phyloP scores from a whole-genome alignment of 257 asterid species.

The Fraxinus anomala region DNA sequence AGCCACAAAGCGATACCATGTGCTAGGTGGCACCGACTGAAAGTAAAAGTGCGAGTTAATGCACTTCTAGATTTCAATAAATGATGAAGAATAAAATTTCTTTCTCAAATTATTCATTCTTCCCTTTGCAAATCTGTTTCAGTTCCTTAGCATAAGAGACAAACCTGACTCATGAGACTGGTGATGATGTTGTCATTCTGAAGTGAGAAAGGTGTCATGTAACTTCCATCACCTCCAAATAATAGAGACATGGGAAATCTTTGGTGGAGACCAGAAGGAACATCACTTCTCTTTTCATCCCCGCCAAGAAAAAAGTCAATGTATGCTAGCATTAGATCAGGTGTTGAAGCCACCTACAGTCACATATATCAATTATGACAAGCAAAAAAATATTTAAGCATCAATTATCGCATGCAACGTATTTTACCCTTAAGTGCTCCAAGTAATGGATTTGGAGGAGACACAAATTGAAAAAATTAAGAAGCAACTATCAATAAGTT shows the following conservation, averaged over 20 bases:
- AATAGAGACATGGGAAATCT: conserved; percentile 85
- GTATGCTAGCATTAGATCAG: conserved; percentile 94
- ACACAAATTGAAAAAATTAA: background rate
- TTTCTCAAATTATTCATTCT: conserved; percentile 9
- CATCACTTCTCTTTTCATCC: conserved; percentile 91
- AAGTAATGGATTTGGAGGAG: background rate
- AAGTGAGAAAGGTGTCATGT: conserved; percentile 87
- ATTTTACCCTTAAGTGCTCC: background rate
- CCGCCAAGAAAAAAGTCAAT: conserved; percentile 97
- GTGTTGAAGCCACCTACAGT: conserved; percentile 90
- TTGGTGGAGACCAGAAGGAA: conserved; percentile 80
- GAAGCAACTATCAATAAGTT: conserved; percentile 12
- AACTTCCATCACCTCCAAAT: conserved; percentile 98
- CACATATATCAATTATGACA: conserved; percentile 18
- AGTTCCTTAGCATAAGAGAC: conserved; percentile 25
- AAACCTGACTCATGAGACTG: conserved; percentile 98
- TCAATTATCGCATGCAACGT: background rate
- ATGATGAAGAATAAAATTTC: background rate
- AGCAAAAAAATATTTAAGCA: conserved; percentile 18
- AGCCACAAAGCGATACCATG: conserved; percentile 95
- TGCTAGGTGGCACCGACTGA: conserved; percentile 91
- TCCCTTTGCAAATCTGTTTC: conserved; percentile 7
- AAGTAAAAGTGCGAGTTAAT: conserved; percentile 23
- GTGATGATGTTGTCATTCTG: conserved; percentile 84
- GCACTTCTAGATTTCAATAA: conserved; percentile 1